phyloP scores from a whole-genome alignment of 2,329 filamentous ascomycete genomes.

The Diaporthe humulicola region DNA sequence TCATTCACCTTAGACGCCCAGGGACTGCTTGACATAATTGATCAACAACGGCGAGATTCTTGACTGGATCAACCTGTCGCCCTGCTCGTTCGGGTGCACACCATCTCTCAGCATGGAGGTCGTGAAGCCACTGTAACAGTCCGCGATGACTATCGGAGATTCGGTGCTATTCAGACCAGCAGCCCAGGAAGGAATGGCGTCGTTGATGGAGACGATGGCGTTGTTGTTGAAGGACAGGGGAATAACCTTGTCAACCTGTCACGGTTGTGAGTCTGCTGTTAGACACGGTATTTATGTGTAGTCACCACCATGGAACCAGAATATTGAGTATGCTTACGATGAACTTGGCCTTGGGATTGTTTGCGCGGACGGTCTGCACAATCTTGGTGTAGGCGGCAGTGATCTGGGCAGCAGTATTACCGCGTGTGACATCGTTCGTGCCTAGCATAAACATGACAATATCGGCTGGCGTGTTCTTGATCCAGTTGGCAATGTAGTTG shows the following conservation, averaged over 20 bases:
- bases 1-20: neutral
- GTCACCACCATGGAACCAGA: neutral
- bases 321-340: conserved; percentile 49
- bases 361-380: conserved; percentile 51
- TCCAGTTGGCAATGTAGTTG: conserved; percentile 55
- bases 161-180: conserved; percentile 49
- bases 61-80: conserved; percentile 44
- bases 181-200: conserved; percentile 52
- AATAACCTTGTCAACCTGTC: conserved; percentile 55
- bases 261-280: too few species aligned
- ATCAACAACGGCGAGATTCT: neutral
- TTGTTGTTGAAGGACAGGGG: conserved; percentile 50
- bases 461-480: conserved; percentile 53
- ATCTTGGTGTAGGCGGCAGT: conserved; percentile 56
- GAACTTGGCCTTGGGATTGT: conserved; percentile 55
- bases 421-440: conserved; percentile 57
- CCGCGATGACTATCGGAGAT: conserved; percentile 56
- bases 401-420: conserved; percentile 50
- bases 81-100: conserved; percentile 55
- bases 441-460: conserved; percentile 61
- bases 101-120: conserved; percentile 53
- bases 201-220: conserved; percentile 44
- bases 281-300: neutral
- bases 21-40: neutral
- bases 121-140: conserved; percentile 52